These are phyloP conservation scores for Cymbidium sinense DNA, from an alignment of 106 monocot genomes.

Conservation along the genomic window DNA sequence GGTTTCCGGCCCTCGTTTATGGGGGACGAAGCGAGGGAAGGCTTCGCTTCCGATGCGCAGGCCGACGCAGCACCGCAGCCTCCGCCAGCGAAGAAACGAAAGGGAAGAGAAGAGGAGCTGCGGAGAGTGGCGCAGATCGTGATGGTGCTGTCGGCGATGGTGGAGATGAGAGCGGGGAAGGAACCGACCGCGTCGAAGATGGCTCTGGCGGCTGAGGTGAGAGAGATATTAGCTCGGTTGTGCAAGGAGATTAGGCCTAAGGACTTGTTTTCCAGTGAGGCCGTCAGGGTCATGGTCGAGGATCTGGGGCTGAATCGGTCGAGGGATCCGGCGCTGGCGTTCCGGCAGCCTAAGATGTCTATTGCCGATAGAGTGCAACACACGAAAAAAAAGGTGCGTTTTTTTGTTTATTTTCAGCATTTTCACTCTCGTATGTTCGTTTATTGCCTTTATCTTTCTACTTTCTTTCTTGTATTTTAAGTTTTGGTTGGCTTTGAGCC, in stretches of 20 bases:
- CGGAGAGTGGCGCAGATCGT: slow-evolving; percentile 85
- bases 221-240: slow-evolving; percentile 38
- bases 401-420: slow-evolving; percentile 14
- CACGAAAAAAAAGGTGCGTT: slow-evolving; percentile 26
- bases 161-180: slow-evolving; percentile 64
- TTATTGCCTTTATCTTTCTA: not conserved
- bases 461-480: not conserved
- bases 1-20: not conserved
- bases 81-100: slow-evolving; percentile 22
- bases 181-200: slow-evolving; percentile 58
- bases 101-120: slow-evolving; percentile 35
- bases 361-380: slow-evolving; percentile 38
- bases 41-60: not conserved
- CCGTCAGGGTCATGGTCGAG: slow-evolving; percentile 71
- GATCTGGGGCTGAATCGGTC: slow-evolving; percentile 74
- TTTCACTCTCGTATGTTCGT: not conserved
- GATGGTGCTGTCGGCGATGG: slow-evolving; percentile 82
- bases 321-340: slow-evolving; percentile 41
- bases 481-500: not conserved
- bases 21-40: slow-evolving; percentile 10
- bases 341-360: slow-evolving; percentile 30
- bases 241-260: slow-evolving; percentile 55
- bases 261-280: slow-evolving; percentile 77
- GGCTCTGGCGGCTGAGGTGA: slow-evolving; percentile 67
- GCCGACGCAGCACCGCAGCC: slow-evolving; percentile 7